Base-by-base conservation (phyloP, 441 rosid species). In the Geranium incanum region DNA sequence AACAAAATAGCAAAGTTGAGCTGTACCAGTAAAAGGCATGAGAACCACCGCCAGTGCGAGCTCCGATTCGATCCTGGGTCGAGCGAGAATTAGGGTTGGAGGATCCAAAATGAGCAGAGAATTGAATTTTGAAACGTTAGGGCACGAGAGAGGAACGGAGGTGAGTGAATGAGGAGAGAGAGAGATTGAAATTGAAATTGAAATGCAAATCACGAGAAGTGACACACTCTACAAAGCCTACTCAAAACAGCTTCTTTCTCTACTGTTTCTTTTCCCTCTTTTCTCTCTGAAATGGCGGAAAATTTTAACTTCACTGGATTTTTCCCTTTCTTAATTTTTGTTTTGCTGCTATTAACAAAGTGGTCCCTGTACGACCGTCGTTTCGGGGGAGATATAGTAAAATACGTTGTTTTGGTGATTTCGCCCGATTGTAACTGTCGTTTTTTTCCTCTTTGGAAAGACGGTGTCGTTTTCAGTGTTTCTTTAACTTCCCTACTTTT, bases 191-290 rank as follows among this genome's bases (percentile, higher is more conserved):
- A 71, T 76, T 0, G 11, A 13, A 70, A 50, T 36, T 19, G 73
- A 68, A 57, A 79, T 65, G 76, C n/a, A 69, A 77, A 78, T 83
- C 84, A 85, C 86, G 85, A 81, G 88, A 81, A 81, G 74, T 72
- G 68, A 55, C 48, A 12, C 45, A 39, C 67, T 66, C 33, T 69
- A 21, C 28, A 23, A 57, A 16, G 64, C 64, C 64, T 57, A 57
- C 64, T 15, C 21, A 5, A 3, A 15, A 8, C 19, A 2, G 6
- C 21, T 15, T 18, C 64, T 18, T 15, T 18, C 64, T 18, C 43
- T 67, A 6, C 28, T 55, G 50, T 75, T 65, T 15, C 43, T 38
- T 38, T 28, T 59, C 72, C 78, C 74, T 77, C 76, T 75, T 38
- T 69, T 76, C 76, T 79, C 70, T 69, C 82, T 70, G 57, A 52